A percentile compares a stretch with the other conserved stretches of the same genome.
Conservation (phyloP, 2,329 filamentous ascomycete species). For the Botryosphaeria dothidea region DNA sequence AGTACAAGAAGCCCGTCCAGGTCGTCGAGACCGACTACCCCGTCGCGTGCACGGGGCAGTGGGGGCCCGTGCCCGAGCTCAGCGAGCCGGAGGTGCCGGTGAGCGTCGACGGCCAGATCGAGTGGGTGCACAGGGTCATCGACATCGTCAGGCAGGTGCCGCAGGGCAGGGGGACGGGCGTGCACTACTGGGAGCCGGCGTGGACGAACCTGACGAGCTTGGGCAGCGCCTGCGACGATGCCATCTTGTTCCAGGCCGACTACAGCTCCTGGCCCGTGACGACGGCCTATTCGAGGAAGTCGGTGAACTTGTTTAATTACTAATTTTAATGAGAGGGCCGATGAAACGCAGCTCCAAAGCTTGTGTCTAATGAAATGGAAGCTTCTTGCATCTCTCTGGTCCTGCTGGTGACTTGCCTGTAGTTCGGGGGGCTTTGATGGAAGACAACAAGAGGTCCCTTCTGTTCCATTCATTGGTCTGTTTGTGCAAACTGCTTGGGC, state of each 20-base stretch:
- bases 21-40: slow-evolving; percentile 75
- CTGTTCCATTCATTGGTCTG: no score
- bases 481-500: no score
- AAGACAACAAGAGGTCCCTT: no score
- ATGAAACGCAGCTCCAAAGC: no score
- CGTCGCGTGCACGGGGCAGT: slow-evolving; percentile 57
- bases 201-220: slow-evolving; percentile 67
- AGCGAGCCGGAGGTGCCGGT: slow-evolving; percentile 62
- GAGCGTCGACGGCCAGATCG: slow-evolving; percentile 62
- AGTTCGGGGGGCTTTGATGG: no score
- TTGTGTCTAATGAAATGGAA: no score
- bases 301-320: slow-evolving; percentile 48
- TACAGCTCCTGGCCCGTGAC: slow-evolving; percentile 63
- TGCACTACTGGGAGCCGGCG: slow-evolving; percentile 76
- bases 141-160: slow-evolving; percentile 54
- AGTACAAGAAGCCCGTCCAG: slow-evolving; percentile 65
- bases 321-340: not conserved
- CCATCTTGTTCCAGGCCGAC: slow-evolving; percentile 53
- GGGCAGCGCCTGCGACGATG: slow-evolving; percentile 48
- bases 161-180: slow-evolving; percentile 52
- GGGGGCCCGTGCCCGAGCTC: slow-evolving; percentile 46
- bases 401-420: no score
- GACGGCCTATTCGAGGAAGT: slow-evolving; percentile 56
- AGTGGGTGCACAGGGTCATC: slow-evolving; percentile 63
- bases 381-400: no score